Evolutionary conservation across 441 rosid species (phyloP), one percentile per base, ranked within the genome.

Genomic region (Melastoma candidum): DNA sequence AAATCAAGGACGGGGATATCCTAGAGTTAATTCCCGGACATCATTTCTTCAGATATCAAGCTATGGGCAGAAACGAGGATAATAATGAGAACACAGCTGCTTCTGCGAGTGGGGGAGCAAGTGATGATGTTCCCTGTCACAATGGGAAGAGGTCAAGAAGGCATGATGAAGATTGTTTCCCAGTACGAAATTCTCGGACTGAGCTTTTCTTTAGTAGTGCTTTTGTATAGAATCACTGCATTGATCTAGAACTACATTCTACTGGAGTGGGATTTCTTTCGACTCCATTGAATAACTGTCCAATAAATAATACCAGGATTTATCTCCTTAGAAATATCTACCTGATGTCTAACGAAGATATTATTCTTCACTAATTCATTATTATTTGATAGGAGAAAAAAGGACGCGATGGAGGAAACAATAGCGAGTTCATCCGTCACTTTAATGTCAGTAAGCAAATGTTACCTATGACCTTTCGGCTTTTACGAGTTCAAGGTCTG

Each of bases 21-120:
- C 71, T 89, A 63, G 98, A 93, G 77, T 62, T 93, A 64, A 81
- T 93, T 59, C 97, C 98, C 49, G 93, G 96, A 59, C 75, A 71
- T 51, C 90, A 86, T 66, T 73, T 79, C 62, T 86, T 79, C 63
- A 84, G 75, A 59, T 79, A 74, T 43, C 77, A 76, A 10, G 61
- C 68, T n/a, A 27, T 67, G 49, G 49, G 67, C 48, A 45, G 13
- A 59, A 64, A 32, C 41, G 8, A 32, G 41, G 41, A 32, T 32
- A 3, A 32, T 3, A 8, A 32, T 8, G 8, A 32, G 41, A 32
- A 49, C 17, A 57, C 13, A 22, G 51, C 48, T 53, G 68, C 48
- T 25, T 22, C 59, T 59, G 44, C 63, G 32, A 51, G 53, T 54
- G 74, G 56, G 12, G 60, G 2, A 22, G 39, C 54, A 43, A 22